phyloP scores from a whole-genome alignment of 75 land plant species.

The Azolla pinnata region DNA sequence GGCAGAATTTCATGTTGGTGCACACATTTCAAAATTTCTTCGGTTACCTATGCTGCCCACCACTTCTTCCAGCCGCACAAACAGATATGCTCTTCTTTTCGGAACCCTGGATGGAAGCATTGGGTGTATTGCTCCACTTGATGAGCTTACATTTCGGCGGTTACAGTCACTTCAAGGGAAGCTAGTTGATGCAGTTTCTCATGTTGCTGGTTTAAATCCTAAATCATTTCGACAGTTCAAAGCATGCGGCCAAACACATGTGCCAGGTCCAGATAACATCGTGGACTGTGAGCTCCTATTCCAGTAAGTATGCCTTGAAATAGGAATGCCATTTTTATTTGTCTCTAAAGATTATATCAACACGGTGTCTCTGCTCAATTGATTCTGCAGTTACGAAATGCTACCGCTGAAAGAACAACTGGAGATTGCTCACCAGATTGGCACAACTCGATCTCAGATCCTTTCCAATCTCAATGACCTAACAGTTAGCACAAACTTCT shows the following conservation, averaged over 20 bases:
- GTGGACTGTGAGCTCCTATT: conserved; percentile 86
- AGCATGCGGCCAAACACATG: conserved; percentile 71
- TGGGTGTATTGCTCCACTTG: conserved; percentile 89
- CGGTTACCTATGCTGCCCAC: conserved; percentile 85
- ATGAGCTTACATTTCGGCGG: conserved; percentile 85
- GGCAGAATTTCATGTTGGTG: conserved; percentile 92
- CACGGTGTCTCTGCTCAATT: neutral
- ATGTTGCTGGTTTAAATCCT: conserved; percentile 88
- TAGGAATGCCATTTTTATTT: conserved; percentile 1
- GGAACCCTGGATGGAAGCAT: conserved; percentile 94
- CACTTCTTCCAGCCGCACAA: conserved; percentile 50
- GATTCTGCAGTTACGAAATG: conserved; percentile 69
- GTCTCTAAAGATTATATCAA: neutral
- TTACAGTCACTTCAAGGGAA: conserved; percentile 75
- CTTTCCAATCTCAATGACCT: conserved; percentile 77
- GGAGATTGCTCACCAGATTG: conserved; percentile 80
- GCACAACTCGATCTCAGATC: conserved; percentile 76
- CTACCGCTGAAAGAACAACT: conserved; percentile 74
- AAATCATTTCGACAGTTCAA: conserved; percentile 75
- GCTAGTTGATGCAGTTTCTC: conserved; percentile 81
- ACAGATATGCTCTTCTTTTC: conserved; percentile 77
- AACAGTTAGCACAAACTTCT: conserved; percentile 63
- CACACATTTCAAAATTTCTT: conserved; percentile 77
- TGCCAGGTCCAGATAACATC: conserved; percentile 92
- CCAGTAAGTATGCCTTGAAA: conserved; percentile 51